Evolutionary conservation across 2,329 filamentous ascomycete genomes (phyloP).

Genomic region (Fusarium beomiforme): DNA sequence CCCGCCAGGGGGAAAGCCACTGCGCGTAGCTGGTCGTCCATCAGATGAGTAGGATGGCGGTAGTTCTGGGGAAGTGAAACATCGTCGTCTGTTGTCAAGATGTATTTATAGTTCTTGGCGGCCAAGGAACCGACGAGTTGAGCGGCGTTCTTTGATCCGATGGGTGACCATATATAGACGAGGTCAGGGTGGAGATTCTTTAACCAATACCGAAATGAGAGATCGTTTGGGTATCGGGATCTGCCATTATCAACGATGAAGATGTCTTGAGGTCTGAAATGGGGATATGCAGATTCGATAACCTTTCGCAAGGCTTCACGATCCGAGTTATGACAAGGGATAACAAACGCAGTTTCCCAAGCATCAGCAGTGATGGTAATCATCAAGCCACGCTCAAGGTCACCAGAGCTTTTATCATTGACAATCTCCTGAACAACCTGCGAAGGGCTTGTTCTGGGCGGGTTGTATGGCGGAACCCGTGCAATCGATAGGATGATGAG

Average conservation of each 20-base stretch:
- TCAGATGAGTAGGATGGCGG: not conserved
- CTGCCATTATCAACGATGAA: slow-evolving; percentile 3
- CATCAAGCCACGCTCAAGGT: not conserved
- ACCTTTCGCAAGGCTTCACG: not conserved
- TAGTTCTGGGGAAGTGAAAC: not conserved
- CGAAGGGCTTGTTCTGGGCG: not conserved
- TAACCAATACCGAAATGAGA: slow-evolving; percentile 1
- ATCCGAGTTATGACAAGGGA: not conserved
- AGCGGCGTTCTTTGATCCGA: slow-evolving; percentile 1
- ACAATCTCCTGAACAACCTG: rapidly evolving
- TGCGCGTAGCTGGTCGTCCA: not conserved
- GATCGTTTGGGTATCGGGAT: not conserved
- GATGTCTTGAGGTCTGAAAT: slow-evolving; percentile 6
- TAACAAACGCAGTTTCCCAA: slow-evolving; percentile 1
- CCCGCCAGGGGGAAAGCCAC: not conserved
- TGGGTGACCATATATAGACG: slow-evolving; percentile 4
- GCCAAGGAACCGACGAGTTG: not conserved
- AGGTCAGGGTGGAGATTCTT: not conserved
- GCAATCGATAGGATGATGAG: slow-evolving; percentile 8
- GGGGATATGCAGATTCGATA: not conserved
- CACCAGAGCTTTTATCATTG: not conserved
- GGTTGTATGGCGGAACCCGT: not conserved
- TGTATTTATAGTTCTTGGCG: slow-evolving; percentile 1
- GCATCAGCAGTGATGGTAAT: rapidly evolving
- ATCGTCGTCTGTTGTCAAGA: slow-evolving; percentile 1